Percentiles rank a stretch among this genome's conserved stretches.
Evolutionary conservation across 768 basidiomycete genomes (phyloP).

Genomic region (Mycena crocata): DNA sequence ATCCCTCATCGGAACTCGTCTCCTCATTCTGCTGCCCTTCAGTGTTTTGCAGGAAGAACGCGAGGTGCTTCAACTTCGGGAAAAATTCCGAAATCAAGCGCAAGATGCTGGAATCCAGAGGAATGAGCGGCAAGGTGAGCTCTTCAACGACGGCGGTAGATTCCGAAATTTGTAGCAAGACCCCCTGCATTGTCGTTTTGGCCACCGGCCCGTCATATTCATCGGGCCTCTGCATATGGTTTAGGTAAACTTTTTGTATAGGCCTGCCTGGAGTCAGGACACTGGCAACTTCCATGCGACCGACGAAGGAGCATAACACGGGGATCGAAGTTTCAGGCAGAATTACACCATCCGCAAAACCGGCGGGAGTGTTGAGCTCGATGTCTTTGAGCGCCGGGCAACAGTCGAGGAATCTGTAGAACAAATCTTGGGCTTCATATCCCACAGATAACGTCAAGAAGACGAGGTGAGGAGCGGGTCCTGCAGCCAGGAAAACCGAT

Average conservation of each 20-base stretch:
- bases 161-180: slow-evolving; percentile 9
- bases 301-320: background rate
- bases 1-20: background rate
- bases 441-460: background rate
- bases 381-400: slow-evolving; percentile 17
- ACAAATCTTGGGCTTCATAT: slow-evolving; percentile 3
- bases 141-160: slow-evolving; percentile 8
- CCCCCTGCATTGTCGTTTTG: background rate
- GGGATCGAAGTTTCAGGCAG: slow-evolving; percentile 19
- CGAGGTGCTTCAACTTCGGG: slow-evolving; percentile 8
- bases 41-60: slow-evolving; percentile 10
- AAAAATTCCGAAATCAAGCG: slow-evolving; percentile 12
- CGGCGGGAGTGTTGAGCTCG: background rate
- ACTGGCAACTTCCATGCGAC: slow-evolving; percentile 11
- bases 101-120: slow-evolving; percentile 9
- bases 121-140: slow-evolving; percentile 1
- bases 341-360: slow-evolving; percentile 3
- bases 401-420: slow-evolving; percentile 19
- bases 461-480: slow-evolving; percentile 9
- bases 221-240: background rate
- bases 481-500: background rate
- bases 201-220: background rate
- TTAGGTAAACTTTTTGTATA: background rate
- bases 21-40: background rate
- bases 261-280: slow-evolving; percentile 18